Evolutionary conservation across 2,329 filamentous ascomycete genomes (phyloP).

Genomic region (Fusarium equiseti): DNA sequence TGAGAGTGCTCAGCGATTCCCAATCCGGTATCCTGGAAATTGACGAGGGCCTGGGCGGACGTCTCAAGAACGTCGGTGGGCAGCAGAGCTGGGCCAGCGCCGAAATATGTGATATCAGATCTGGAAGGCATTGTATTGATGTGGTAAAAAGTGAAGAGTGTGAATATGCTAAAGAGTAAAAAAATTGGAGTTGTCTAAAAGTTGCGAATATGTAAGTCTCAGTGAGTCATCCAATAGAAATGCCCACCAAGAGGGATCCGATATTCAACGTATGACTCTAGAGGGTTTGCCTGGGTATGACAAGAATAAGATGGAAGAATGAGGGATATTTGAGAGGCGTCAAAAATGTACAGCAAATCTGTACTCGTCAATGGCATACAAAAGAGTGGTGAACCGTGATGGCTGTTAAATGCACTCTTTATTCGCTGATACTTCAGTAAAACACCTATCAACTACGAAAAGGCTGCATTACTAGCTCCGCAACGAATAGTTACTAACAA

Average conservation of each 20-base stretch:
- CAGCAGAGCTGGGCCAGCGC: conserved; percentile 88
- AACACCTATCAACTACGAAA: conserved; percentile 14
- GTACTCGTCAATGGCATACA: conserved; percentile 11
- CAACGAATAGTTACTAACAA: conserved; percentile 5
- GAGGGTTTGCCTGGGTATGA: not conserved
- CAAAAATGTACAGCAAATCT: not conserved
- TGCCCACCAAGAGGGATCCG: conserved; percentile 23
- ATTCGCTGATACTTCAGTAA: conserved; percentile 31
- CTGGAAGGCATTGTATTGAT: conserved; percentile 72
- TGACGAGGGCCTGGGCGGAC: conserved; percentile 81
- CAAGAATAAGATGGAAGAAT: conserved; percentile 1
- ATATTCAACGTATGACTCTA: conserved; percentile 34
- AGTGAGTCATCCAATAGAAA: conserved; percentile 46
- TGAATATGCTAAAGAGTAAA: conserved; percentile 25
- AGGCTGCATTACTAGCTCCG: conserved; percentile 16
- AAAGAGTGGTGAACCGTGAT: conserved; percentile 16
- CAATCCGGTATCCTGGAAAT: conserved; percentile 84
- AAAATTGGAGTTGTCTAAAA: conserved; percentile 30
- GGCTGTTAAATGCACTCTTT: conserved; percentile 24
- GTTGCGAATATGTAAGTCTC: conserved; percentile 16
- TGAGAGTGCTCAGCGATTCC: conserved; percentile 93
- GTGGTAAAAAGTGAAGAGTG: conserved; percentile 12
- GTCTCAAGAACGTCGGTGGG: conserved; percentile 84
- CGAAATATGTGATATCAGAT: conserved; percentile 85
- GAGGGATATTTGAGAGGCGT: conserved; percentile 6